Evolutionary conservation across 176 grass and related monocot species (phyloP), one percentile per base, ranked within the genome.

Genomic region (Rhynchospora pubera): DNA sequence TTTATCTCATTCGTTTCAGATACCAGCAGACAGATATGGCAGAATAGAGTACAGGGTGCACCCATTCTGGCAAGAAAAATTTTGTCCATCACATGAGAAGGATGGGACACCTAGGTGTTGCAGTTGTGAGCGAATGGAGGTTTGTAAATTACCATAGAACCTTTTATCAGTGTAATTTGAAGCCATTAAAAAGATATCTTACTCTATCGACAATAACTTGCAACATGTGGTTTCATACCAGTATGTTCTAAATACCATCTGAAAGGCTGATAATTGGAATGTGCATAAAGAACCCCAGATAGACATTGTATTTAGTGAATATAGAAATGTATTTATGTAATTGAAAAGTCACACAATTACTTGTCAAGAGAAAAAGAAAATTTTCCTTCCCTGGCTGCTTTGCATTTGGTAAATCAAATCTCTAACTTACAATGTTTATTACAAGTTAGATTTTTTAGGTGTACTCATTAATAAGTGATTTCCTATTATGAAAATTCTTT

Each of bases 41-140:
- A 55, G 63, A 57, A 90, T 92, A 77, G 93, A 95, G 83, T 95
- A 90, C 21, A 69, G 86, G 66, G 86, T 85, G 45, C 93, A 95
- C 84, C 90, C 93, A 81, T 95, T 95, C 79, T 95, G 93, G 93
- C 72, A 69, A 71, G 89, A 95, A 63, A 95, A 89, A 85, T 95
- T 92, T 84, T 92, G 93, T 59, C 90, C 93, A 57, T 88, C 88
- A 28, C 93, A 95, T 85, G 90, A 95, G 80, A 86, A 84, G 73
- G 93, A 95, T 81, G 86, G 84, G 62, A 95, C 93, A 46, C 88
- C 84, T 74, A 88, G 90, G 42, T 95, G 93, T 74, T 95, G 93
- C 82, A 95, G 93, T 62, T 95, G 93, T 32, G 90, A 95, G 87
- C 75, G 88, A 47, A 92, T 95, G 88, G 93, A 95, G 90, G 93